Evolutionary conservation across 2,329 filamentous ascomycete species (phyloP).

Genomic region (Cladosporium sp.): DNA sequence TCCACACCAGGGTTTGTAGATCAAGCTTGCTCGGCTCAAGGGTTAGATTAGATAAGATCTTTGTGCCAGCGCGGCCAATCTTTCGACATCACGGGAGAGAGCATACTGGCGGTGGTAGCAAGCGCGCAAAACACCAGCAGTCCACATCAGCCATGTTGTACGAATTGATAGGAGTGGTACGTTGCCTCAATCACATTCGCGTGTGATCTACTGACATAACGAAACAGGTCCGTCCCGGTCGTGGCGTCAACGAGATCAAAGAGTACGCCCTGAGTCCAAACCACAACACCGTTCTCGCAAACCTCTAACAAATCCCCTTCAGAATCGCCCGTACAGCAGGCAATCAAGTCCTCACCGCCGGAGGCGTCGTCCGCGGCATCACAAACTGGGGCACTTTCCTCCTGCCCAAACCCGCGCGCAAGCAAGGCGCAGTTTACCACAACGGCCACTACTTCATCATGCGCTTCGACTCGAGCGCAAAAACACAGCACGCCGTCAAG

Average conservation of each 20-base stretch:
- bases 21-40: background rate
- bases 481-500: constrained; percentile 70
- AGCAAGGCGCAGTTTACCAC: constrained; percentile 77
- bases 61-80: background rate
- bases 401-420: constrained; percentile 72
- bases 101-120: background rate
- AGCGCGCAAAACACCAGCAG: background rate
- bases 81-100: background rate
- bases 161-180: constrained; percentile 91
- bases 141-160: constrained; percentile 68
- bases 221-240: constrained; percentile 77
- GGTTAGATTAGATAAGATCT: constrained; percentile 3
- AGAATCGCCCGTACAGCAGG: constrained; percentile 88
- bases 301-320: constrained; percentile 14
- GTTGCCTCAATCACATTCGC: constrained; percentile 31
- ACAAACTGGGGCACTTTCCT: constrained; percentile 94
- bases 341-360: constrained; percentile 72
- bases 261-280: constrained; percentile 60
- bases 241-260: constrained; percentile 81
- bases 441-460: constrained; percentile 96
- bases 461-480: constrained; percentile 79
- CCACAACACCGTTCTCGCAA: background rate
- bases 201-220: background rate
- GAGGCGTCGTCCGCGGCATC: constrained; percentile 86
- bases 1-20: too few species aligned